A percentile compares a stretch with the other conserved stretches of the same genome.
These are phyloP conservation scores for Sclerotinia sclerotiorum DNA, from an alignment of 2,329 filamentous ascomycete genomes.

Conservation along the genomic window DNA sequence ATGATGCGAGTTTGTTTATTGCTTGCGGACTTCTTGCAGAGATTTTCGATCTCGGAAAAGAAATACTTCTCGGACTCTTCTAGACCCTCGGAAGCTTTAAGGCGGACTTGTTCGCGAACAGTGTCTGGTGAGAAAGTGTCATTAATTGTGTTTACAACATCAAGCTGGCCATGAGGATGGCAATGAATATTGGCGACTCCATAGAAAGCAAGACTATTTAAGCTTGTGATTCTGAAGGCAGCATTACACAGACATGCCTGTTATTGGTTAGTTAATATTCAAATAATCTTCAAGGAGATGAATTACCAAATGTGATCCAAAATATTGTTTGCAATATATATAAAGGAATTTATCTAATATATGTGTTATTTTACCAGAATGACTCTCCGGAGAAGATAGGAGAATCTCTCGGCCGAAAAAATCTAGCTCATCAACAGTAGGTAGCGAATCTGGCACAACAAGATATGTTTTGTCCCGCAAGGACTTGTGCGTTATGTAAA, in stretches of 20 bases:
- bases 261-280: background rate
- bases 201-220: constrained; percentile 30
- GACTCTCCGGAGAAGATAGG: constrained; percentile 24
- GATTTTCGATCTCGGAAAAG: constrained; percentile 28
- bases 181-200: constrained; percentile 28
- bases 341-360: constrained; percentile 27
- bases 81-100: constrained; percentile 28
- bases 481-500: constrained; percentile 28
- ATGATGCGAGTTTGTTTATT: constrained; percentile 28
- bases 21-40: constrained; percentile 23
- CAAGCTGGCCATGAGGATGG: constrained; percentile 12
- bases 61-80: constrained; percentile 26
- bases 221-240: constrained; percentile 26
- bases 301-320: constrained; percentile 22
- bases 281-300: no score
- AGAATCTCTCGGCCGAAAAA: constrained; percentile 27
- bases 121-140: constrained; percentile 28
- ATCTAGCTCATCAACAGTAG: constrained; percentile 26
- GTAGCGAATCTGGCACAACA: constrained; percentile 26
- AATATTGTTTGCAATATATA: constrained; percentile 20
- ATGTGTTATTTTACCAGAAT: constrained; percentile 27
- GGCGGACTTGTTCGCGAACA: constrained; percentile 30
- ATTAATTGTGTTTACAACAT: constrained; percentile 12
- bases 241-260: constrained; percentile 24
- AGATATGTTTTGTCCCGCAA: constrained; percentile 28